phyloP scores from a whole-genome alignment of 495 filamentous ascomycete genomes.

The Echria macrotheca region DNA sequence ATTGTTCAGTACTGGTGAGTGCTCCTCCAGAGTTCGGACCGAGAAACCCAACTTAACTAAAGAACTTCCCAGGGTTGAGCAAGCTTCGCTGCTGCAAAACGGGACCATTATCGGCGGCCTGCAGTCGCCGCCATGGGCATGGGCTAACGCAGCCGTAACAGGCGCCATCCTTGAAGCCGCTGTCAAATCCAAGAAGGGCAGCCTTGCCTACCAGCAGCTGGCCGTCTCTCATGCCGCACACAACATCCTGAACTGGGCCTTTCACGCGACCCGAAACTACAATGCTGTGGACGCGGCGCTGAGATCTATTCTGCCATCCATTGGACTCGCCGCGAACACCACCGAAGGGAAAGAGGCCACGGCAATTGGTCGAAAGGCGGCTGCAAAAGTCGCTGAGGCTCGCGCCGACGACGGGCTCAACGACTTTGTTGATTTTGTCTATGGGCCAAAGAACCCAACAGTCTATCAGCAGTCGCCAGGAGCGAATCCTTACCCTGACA shows the following conservation, averaged over 20 bases:
- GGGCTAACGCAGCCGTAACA: conserved; percentile 29
- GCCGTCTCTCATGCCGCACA: conserved; percentile 37
- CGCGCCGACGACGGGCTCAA: conserved; percentile 27
- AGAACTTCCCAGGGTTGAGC: conserved; percentile 24
- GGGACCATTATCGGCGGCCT: conserved; percentile 30
- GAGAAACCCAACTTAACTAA: not conserved
- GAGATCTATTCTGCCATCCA: conserved; percentile 21
- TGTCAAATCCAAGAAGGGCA: conserved; percentile 17
- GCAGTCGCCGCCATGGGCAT: conserved; percentile 28
- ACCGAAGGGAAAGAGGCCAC: conserved; percentile 19
- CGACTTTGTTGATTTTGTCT: conserved; percentile 31
- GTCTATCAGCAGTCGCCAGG: conserved; percentile 30
- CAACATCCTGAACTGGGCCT: conserved; percentile 29
- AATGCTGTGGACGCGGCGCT: conserved; percentile 21
- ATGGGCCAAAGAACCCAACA: conserved; percentile 19
- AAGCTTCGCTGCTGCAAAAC: conserved; percentile 28
- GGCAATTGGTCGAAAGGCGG: conserved; percentile 23
- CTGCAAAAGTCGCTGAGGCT: conserved; percentile 20
- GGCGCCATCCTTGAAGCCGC: conserved; percentile 31
- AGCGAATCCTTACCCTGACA: conserved; percentile 24
- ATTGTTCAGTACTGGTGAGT: conserved; percentile 34
- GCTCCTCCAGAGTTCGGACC: not conserved
- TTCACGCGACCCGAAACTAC: conserved; percentile 33
- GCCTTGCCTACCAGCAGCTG: conserved; percentile 32
- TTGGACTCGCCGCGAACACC: conserved; percentile 25